Conservation (phyloP, 192 early-diverging fungal species). For the Podila verticillata region DNA sequence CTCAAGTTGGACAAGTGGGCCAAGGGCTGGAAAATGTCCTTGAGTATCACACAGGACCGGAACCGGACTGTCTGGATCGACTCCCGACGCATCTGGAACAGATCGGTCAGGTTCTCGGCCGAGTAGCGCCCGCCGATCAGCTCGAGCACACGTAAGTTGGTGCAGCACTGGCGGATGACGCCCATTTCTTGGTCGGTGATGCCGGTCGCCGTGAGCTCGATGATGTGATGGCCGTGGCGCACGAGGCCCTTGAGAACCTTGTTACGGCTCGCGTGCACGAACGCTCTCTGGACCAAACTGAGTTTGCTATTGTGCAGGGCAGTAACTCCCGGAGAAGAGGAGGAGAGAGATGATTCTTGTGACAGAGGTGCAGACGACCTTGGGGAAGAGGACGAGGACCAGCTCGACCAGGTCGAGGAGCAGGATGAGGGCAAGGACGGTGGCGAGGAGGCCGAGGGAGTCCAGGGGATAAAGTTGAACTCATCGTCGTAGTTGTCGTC, state of each 20-base stretch:
- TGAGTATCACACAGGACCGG: constrained; percentile 26
- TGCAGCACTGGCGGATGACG: constrained; percentile 19
- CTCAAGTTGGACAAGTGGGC: constrained; percentile 24
- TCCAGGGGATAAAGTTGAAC: constrained; percentile 17
- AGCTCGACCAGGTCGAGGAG: constrained; percentile 31
- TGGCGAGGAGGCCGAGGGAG: neutral
- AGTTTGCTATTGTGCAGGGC: neutral
- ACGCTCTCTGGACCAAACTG: constrained; percentile 20
- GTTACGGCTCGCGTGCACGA: constrained; percentile 40
- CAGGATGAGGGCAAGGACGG: constrained; percentile 37
- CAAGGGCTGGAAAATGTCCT: constrained; percentile 39
- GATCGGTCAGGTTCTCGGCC: constrained; percentile 19
- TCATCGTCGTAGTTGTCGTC: constrained; percentile 45
- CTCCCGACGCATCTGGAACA: constrained; percentile 26
- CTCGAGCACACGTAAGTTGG: constrained; percentile 38
- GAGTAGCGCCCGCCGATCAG: constrained; percentile 43
- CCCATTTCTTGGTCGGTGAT: constrained; percentile 45
- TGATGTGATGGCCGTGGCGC: constrained; percentile 27
- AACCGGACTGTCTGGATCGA: constrained; percentile 38
- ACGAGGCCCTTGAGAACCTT: constrained; percentile 33
- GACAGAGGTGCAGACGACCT: neutral
- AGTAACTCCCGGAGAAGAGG: neutral
- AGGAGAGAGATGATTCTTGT: neutral
- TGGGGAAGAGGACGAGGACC: constrained; percentile 4
- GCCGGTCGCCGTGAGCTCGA: constrained; percentile 41